Conservation (phyloP, 2,329 filamentous ascomycete genomes). For the Talaromyces albobiverticillius region DNA sequence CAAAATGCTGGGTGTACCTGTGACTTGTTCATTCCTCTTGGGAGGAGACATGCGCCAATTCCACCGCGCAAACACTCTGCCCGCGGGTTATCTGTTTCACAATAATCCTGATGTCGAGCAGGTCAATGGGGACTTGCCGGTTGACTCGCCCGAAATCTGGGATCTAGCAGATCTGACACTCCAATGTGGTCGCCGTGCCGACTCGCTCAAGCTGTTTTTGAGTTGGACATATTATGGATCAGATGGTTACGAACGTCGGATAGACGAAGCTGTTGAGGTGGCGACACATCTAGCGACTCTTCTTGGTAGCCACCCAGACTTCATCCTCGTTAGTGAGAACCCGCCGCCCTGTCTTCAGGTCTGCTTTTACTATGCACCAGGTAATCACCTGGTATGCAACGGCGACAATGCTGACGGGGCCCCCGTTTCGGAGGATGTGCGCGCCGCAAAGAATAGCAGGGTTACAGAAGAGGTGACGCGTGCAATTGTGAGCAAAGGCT, state of each 20-base stretch:
- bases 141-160: constrained; percentile 62
- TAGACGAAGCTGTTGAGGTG: constrained; percentile 70
- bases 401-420: constrained; percentile 21
- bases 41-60: constrained; percentile 73
- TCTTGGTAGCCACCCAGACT: constrained; percentile 56
- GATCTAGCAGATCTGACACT: constrained; percentile 90
- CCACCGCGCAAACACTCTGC: constrained; percentile 78
- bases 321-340: constrained; percentile 70
- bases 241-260: constrained; percentile 65
- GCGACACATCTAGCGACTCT: constrained; percentile 66
- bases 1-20: constrained; percentile 91
- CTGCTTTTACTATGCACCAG: constrained; percentile 81
- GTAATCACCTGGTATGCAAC: constrained; percentile 47
- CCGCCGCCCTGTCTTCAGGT: constrained; percentile 88
- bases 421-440: constrained; percentile 30
- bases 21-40: constrained; percentile 88
- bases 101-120: constrained; percentile 40
- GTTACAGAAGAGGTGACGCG: constrained; percentile 56
- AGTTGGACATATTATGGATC: constrained; percentile 87
- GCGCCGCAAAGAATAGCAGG: constrained; percentile 50
- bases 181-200: constrained; percentile 85
- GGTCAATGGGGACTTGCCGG: constrained; percentile 18
- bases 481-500: constrained; percentile 57
- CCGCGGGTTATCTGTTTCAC: constrained; percentile 84
- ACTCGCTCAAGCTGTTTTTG: constrained; percentile 82